Percentiles rank a stretch among this genome's conserved stretches.
These are phyloP conservation scores for Populus deltoides DNA, from an alignment of 345 rosid species.

Conservation along the genomic window DNA sequence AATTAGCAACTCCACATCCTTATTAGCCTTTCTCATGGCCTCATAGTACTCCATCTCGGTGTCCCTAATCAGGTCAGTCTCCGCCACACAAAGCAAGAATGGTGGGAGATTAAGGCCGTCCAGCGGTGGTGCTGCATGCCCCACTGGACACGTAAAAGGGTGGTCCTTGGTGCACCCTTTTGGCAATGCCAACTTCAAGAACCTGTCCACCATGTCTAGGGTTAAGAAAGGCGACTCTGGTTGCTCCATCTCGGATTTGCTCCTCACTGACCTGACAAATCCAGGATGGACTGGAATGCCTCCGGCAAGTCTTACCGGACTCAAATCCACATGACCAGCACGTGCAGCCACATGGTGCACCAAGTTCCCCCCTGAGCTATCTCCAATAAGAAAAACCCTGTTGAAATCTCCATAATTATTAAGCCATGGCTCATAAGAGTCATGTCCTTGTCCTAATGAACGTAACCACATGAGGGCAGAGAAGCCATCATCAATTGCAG, in stretches of 20 bases:
- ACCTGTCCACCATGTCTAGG: conserved; percentile 59
- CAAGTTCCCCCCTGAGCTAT: conserved; percentile 32
- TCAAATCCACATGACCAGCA: conserved; percentile 8
- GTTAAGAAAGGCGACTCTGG: conserved; percentile 57
- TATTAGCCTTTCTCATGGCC: conserved; percentile 41
- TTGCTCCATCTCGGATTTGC: conserved; percentile 58
- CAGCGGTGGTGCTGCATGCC: conserved; percentile 35
- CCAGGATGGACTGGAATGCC: conserved; percentile 35
- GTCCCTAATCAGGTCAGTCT: conserved; percentile 44
- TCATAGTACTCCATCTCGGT: conserved; percentile 61
- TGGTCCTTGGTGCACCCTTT: conserved; percentile 44
- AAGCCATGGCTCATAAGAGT: conserved; percentile 21
- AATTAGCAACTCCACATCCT: conserved; percentile 47
- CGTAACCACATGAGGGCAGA: conserved; percentile 30
- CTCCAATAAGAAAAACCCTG: conserved; percentile 34
- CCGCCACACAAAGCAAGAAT: conserved; percentile 48
- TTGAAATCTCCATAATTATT: conserved; percentile 13
- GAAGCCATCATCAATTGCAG: conserved; percentile 25
- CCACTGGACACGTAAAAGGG: conserved; percentile 66
- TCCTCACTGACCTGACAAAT: conserved; percentile 45
- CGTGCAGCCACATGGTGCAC: conserved; percentile 36
- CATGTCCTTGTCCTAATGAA: conserved; percentile 3
- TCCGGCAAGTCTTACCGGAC: conserved; percentile 25
- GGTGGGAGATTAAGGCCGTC: conserved; percentile 46
- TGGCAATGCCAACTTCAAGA: conserved; percentile 45